Base-by-base conservation (phyloP, 306 rosid genomes). In the Castanea mollissima region DNA sequence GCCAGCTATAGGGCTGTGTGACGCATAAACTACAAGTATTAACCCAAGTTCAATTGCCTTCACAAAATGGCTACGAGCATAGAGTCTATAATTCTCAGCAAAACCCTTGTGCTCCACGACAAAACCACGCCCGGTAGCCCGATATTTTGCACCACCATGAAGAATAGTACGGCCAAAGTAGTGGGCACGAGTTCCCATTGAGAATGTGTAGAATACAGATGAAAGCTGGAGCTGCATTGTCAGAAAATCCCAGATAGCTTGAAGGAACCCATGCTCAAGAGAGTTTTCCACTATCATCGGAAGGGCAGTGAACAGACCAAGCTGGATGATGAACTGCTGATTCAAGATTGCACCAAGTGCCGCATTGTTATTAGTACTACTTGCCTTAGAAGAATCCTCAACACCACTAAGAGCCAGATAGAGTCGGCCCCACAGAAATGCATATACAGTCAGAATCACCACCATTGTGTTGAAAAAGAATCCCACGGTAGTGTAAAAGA, bases 71-170 rank as follows among this genome's bases (percentile, higher is more conserved):
- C 98, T 92, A 31, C 96, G 97, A 67, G 96, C 92, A 76, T 85
- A 94, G 69, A 94, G 94, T 69, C 98, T 90, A 78, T 92, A 94
- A 78, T 90, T 94, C 74, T 92, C 98, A 18, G 96, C 98, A 87
- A 94, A 94, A 73, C 86, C 87, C 82, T 87, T 90, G 84, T 94
- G 97, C 84, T 89, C 87, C 29, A 94, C 98, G 44, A 94, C 97
- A 82, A 94, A 94, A 71, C 97, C 98, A 62, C 97, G 98, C 13
- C 98, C 98, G 4, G 98, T 94, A 0, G 96, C 96, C 31, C 98
- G 87, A 67, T 94, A 94, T 80, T 90, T 89, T 32, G 98, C 98
- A 68, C 98, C 96, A 12, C 98, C 98, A 27, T 94, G 98, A 58
- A 94, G 96, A 73, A 94, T 83, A 13, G 96, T 92, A 72, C 92